These are phyloP conservation scores for Rhodotorula kratochvilovae DNA, from an alignment of 768 basidiomycete genomes.

Conservation along the genomic window DNA sequence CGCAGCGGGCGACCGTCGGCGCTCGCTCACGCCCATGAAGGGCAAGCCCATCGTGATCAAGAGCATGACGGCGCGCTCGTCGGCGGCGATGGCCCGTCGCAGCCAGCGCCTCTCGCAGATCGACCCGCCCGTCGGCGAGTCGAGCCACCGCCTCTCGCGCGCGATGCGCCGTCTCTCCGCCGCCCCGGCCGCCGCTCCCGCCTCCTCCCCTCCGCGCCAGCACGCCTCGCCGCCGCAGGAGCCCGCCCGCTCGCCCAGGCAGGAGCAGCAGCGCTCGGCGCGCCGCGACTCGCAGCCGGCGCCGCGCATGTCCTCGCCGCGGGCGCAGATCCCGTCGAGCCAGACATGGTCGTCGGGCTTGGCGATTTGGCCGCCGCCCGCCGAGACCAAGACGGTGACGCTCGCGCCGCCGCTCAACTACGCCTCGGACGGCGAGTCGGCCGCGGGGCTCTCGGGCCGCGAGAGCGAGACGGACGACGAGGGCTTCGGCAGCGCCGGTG, in stretches of 20 bases:
- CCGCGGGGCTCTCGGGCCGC: background rate
- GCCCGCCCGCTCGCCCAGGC: background rate
- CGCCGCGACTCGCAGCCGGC: background rate
- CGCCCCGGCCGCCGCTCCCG: too few relatives aligned
- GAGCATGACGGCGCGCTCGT: slow-evolving; percentile 7
- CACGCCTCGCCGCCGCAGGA: background rate
- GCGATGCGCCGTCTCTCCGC: background rate
- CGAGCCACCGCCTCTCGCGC: background rate
- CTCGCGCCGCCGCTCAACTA: background rate
- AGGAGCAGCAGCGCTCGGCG: background rate
- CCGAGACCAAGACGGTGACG: slow-evolving; percentile 11
- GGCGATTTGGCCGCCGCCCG: slow-evolving; percentile 13
- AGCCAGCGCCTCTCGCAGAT: slow-evolving; percentile 16
- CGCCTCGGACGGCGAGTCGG: slow-evolving; percentile 1
- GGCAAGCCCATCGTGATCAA: slow-evolving; percentile 14
- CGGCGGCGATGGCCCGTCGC: slow-evolving; percentile 5
- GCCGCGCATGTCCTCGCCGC: too few relatives aligned
- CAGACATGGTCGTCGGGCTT: background rate
- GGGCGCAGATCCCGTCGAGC: background rate
- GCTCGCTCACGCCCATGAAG: background rate
- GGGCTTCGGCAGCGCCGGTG: background rate
- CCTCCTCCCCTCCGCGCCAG: background rate
- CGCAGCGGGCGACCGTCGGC: background rate
- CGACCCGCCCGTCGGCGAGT: slow-evolving; percentile 6
- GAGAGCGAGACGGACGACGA: slow-evolving; percentile 10